Conservation (phyloP, 148 eudicot species). For the Bassia scoparia region DNA sequence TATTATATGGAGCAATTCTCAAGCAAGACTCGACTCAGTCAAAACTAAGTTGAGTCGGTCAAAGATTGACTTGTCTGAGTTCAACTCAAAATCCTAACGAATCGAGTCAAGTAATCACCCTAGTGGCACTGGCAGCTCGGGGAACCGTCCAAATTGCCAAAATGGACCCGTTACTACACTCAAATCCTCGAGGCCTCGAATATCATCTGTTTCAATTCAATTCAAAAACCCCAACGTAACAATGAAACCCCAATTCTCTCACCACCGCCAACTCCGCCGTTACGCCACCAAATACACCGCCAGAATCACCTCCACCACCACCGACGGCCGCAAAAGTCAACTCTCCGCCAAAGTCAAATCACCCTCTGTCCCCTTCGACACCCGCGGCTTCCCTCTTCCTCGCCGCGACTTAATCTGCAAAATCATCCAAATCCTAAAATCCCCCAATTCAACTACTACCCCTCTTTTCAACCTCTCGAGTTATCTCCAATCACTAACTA, state of each 20-base stretch:
- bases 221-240: background rate
- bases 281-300: constrained; percentile 84
- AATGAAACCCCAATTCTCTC: constrained; percentile 15
- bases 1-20: too few species aligned
- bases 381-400: constrained; percentile 68
- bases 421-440: constrained; percentile 44
- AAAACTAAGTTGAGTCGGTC: too few species aligned
- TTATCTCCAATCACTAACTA: constrained; percentile 33
- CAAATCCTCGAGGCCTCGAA: too few species aligned
- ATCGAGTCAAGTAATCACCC: too few species aligned
- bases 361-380: constrained; percentile 47
- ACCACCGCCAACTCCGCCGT: constrained; percentile 37
- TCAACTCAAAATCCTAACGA: too few species aligned
- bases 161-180: too few species aligned
- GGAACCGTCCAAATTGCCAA: too few species aligned
- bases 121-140: too few species aligned
- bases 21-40: too few species aligned
- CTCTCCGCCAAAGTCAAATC: constrained; percentile 51
- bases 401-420: constrained; percentile 82
- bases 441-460: constrained; percentile 20
- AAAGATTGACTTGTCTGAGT: too few species aligned
- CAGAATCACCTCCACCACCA: constrained; percentile 37
- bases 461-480: constrained; percentile 5
- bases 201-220: too few species aligned
- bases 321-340: constrained; percentile 37